These are phyloP conservation scores for Pyricularia pennisetigena DNA, from an alignment of 2,329 filamentous ascomycete genomes.

Conservation along the genomic window DNA sequence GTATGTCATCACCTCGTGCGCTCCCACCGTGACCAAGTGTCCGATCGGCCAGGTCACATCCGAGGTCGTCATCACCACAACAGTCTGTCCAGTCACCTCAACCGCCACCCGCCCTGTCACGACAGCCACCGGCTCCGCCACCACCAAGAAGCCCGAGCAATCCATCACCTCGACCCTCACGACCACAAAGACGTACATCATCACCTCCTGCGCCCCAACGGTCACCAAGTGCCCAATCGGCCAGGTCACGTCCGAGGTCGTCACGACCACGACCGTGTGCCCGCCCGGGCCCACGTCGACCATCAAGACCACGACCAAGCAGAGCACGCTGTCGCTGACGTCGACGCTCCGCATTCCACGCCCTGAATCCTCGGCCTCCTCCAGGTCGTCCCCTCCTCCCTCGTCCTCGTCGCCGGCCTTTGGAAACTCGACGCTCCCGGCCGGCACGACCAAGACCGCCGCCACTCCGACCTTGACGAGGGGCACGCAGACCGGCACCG, in stretches of 20 bases:
- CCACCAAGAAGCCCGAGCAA: neutral
- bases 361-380: neutral
- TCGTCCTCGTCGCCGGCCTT: neutral
- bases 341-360: neutral
- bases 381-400: too few species aligned
- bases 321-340: neutral
- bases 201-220: conserved; percentile 16
- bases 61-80: neutral
- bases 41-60: neutral
- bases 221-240: conserved; percentile 17
- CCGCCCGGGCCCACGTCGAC: conserved; percentile 13
- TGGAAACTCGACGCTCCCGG: neutral
- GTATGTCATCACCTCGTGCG: neutral
- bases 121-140: conserved; percentile 4
- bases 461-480: neutral
- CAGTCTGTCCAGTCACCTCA: conserved; percentile 8
- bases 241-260: conserved; percentile 16
- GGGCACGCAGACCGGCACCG: neutral
- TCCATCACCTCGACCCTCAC: conserved; percentile 9
- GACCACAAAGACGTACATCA: conserved; percentile 15
- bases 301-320: neutral
- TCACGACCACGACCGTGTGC: conserved; percentile 29
- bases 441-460: neutral
- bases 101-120: conserved; percentile 3
- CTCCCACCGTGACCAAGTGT: neutral